These are phyloP conservation scores for Aspergillus alliaceus DNA, from an alignment of 2,329 filamentous ascomycete species.

Conservation along the genomic window DNA sequence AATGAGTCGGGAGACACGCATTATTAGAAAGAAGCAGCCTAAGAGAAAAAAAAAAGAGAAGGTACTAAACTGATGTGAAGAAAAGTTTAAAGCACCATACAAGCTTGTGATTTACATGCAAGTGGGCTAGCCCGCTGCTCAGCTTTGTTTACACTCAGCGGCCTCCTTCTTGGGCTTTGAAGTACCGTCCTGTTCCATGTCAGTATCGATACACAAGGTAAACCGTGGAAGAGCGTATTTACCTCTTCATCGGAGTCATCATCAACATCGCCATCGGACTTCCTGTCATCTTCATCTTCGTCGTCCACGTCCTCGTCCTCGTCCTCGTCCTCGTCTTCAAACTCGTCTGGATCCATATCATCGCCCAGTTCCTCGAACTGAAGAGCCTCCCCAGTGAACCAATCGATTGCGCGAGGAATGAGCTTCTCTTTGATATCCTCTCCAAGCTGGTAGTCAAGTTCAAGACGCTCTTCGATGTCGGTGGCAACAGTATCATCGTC, in stretches of 20 bases:
- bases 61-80: neutral
- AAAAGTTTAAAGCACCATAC: neutral
- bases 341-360: conserved; percentile 77
- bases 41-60: conserved; percentile 20
- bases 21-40: conserved; percentile 17
- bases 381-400: conserved; percentile 98
- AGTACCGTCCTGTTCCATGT: conserved; percentile 68
- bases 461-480: conserved; percentile 95
- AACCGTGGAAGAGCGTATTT: conserved; percentile 8
- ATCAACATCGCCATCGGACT: conserved; percentile 60
- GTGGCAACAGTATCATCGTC: conserved; percentile 69
- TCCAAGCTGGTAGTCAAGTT: conserved; percentile 97
- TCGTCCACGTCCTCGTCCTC: conserved; percentile 85
- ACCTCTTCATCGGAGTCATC: conserved; percentile 63
- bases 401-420: conserved; percentile 96
- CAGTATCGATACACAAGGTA: conserved; percentile 16
- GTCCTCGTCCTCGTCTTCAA: conserved; percentile 89
- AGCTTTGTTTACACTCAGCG: conserved; percentile 95
- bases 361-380: conserved; percentile 93
- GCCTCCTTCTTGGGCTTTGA: conserved; percentile 92
- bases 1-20: conserved; percentile 10
- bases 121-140: conserved; percentile 34
- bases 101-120: neutral
- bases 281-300: conserved; percentile 80
- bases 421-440: conserved; percentile 99